phyloP scores from a whole-genome alignment of 768 basidiomycete species.

The Tricholomella constricta region DNA sequence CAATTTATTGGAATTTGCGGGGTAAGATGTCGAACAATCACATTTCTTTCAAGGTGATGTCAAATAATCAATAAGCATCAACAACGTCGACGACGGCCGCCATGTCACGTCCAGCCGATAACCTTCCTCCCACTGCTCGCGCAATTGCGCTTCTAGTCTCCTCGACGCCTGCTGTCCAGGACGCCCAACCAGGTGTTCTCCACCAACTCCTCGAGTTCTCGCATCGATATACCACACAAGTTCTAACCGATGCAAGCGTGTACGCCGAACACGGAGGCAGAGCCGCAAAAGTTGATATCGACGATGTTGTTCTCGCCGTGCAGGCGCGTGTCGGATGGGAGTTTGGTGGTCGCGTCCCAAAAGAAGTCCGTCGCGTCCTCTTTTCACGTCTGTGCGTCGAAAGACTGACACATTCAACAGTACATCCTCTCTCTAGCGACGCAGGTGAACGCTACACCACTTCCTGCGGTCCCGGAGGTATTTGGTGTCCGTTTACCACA shows the following conservation, averaged over 20 bases:
- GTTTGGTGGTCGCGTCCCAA: conserved; percentile 85
- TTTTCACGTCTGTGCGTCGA: not conserved
- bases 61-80: not conserved
- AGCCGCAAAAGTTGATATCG: conserved; percentile 77
- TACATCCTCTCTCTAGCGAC: conserved; percentile 78
- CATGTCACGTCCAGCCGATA: conserved; percentile 58
- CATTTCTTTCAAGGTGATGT: not conserved
- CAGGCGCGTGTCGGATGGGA: conserved; percentile 94
- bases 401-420: conserved; percentile 35
- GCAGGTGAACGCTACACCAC: conserved; percentile 78
- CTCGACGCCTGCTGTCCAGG: conserved; percentile 81
- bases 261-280: conserved; percentile 87
- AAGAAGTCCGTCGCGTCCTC: conserved; percentile 60
- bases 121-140: conserved; percentile 82
- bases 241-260: conserved; percentile 81
- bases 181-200: conserved; percentile 83
- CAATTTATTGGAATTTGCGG: too few species aligned
- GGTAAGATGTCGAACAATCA: too few species aligned
- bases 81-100: conserved; percentile 11
- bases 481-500: conserved; percentile 85
- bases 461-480: conserved; percentile 85
- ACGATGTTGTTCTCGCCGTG: conserved; percentile 78
- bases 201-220: conserved; percentile 89
- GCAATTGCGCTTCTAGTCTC: conserved; percentile 83
- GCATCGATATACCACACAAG: conserved; percentile 81